These are phyloP conservation scores for Candida andamanensis DNA, from an alignment of 805 yeast genomes.

Conservation along the genomic window DNA sequence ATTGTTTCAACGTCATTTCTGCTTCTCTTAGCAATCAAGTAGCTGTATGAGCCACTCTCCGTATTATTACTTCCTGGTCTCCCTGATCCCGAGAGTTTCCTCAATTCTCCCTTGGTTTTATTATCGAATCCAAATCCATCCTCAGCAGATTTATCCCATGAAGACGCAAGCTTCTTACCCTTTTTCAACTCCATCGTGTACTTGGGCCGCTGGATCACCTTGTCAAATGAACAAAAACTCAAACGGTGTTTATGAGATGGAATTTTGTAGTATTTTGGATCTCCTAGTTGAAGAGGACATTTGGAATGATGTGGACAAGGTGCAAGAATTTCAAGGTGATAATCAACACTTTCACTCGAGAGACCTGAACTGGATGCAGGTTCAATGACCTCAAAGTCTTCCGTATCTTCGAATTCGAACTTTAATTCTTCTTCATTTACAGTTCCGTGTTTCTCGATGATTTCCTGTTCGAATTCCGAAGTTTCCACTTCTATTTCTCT, in stretches of 20 bases:
- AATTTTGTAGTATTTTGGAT: conserved; percentile 58
- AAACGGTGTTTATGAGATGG: conserved; percentile 54
- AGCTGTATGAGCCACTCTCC: conserved; percentile 70
- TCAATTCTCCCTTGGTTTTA: conserved; percentile 19
- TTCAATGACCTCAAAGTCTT: conserved; percentile 21
- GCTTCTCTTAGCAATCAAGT: conserved; percentile 65
- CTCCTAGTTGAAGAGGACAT: conserved; percentile 81
- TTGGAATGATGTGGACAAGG: conserved; percentile 87
- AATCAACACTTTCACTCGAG: conserved; percentile 27
- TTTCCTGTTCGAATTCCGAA: conserved; percentile 20
- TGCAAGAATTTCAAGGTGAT: conserved; percentile 66
- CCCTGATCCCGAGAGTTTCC: conserved; percentile 64
- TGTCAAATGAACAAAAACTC: conserved; percentile 71
- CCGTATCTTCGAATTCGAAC: conserved; percentile 42
- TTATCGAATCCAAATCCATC: conserved; percentile 52
- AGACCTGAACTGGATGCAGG: conserved; percentile 11
- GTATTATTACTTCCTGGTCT: conserved; percentile 65
- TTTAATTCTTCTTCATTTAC: conserved; percentile 39
- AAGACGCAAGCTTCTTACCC: conserved; percentile 68
- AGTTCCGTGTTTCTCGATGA: conserved; percentile 38
- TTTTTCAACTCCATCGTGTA: conserved; percentile 79
- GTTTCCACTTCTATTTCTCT: conserved; percentile 10
- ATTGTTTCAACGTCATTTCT: conserved; percentile 37
- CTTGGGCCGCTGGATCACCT: conserved; percentile 70
- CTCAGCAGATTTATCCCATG: conserved; percentile 58